Percentiles rank a stretch among this genome's conserved stretches.
These are phyloP conservation scores for Eutrema heterophyllum DNA, from an alignment of 345 rosid species.

Conservation along the genomic window DNA sequence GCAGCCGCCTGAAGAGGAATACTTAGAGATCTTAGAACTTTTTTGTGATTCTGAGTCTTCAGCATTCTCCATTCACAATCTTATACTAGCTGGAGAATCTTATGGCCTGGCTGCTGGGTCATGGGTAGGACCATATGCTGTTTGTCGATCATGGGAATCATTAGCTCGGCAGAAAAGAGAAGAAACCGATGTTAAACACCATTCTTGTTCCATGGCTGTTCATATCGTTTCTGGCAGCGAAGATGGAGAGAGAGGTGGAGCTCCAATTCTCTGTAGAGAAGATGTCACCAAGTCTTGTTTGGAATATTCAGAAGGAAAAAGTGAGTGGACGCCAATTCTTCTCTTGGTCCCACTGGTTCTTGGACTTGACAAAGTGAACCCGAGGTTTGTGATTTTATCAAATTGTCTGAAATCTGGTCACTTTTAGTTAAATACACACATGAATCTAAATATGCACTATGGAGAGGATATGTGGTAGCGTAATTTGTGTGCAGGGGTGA, in stretches of 20 bases:
- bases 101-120: conserved; percentile 98
- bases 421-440: conserved; percentile 56
- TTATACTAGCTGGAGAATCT: conserved; percentile 70
- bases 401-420: conserved; percentile 30
- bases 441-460: conserved; percentile 59
- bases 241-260: conserved; percentile 97
- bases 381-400: conserved; percentile 61
- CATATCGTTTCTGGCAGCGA: conserved; percentile 91
- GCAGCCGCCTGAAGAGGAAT: conserved; percentile 67
- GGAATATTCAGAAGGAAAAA: conserved; percentile 58
- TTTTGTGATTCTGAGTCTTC: conserved; percentile 78
- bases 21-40: conserved; percentile 65
- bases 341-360: conserved; percentile 95
- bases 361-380: conserved; percentile 88
- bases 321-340: conserved; percentile 76
- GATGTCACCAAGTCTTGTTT: conserved; percentile 69
- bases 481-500: conserved; percentile 35
- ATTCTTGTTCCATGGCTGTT: conserved; percentile 68
- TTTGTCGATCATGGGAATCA: conserved; percentile 88
- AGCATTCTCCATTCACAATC: conserved; percentile 84
- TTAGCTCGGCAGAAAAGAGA: conserved; percentile 48
- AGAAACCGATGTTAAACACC: conserved; percentile 35
- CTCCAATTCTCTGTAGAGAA: conserved; percentile 82
- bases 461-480: conserved; percentile 57
- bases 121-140: conserved; percentile 99